These are phyloP conservation scores for Nephelium lappaceum DNA, from an alignment of 345 rosid genomes.

Conservation along the genomic window DNA sequence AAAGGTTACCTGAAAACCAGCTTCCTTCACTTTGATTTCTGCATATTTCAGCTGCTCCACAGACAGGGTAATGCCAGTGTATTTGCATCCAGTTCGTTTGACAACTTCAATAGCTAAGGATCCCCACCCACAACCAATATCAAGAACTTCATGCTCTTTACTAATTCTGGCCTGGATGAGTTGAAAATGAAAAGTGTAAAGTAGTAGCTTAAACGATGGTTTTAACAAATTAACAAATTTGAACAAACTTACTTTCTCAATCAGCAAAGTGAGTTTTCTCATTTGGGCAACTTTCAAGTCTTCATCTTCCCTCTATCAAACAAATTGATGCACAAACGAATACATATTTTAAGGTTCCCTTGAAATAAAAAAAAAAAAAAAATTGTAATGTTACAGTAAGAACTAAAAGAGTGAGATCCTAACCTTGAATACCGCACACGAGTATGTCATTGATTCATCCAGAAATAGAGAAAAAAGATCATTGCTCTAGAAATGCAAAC, in stretches of 20 bases:
- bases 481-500: slow-evolving; percentile 56
- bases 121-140: slow-evolving; percentile 98
- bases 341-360: neutral
- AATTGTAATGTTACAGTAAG: neutral
- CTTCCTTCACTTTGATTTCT: slow-evolving; percentile 69
- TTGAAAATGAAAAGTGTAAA: neutral
- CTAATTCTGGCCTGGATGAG: slow-evolving; percentile 53
- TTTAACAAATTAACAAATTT: neutral
- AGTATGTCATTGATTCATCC: slow-evolving; percentile 91
- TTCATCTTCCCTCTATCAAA: slow-evolving; percentile 50
- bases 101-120: slow-evolving; percentile 83
- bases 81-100: slow-evolving; percentile 77
- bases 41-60: slow-evolving; percentile 73
- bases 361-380: neutral
- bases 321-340: neutral
- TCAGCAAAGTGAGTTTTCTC: slow-evolving; percentile 68
- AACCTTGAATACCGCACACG: slow-evolving; percentile 84
- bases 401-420: neutral
- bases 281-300: slow-evolving; percentile 73
- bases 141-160: slow-evolving; percentile 68
- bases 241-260: slow-evolving; percentile 56
- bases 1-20: slow-evolving; percentile 70
- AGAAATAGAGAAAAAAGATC: slow-evolving; percentile 73
- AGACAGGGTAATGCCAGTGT: slow-evolving; percentile 84
- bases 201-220: neutral